These are phyloP conservation scores for Eragrostis nindensis DNA, from an alignment of 176 grass and related monocot genomes.

Conservation along the genomic window DNA sequence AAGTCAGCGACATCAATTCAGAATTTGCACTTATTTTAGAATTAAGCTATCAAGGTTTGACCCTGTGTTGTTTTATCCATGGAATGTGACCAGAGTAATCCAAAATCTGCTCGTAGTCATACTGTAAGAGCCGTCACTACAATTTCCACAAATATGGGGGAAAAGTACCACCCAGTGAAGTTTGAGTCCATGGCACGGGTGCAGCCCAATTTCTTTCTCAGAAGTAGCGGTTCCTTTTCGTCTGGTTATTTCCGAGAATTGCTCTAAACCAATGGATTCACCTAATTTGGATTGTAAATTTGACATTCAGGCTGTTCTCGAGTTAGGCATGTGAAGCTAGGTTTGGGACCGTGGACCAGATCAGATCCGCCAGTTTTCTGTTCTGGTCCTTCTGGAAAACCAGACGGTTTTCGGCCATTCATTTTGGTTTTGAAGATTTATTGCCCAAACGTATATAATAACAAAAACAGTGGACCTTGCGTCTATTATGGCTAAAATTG, in stretches of 20 bases:
- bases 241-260: neutral
- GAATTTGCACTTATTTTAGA: neutral
- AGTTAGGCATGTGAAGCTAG: neutral
- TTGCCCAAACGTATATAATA: neutral
- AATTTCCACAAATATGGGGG: neutral
- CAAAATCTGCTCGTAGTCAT: neutral
- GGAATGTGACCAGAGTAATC: neutral
- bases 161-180: neutral
- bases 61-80: slow-evolving; percentile 20
- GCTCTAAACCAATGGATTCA: neutral
- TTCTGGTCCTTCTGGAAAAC: neutral
- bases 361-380: neutral
- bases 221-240: neutral
- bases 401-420: neutral
- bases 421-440: neutral
- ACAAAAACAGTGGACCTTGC: neutral
- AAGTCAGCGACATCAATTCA: neutral
- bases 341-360: neutral
- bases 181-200: neutral
- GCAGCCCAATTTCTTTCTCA: neutral
- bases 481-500: neutral
- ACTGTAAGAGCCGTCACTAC: neutral
- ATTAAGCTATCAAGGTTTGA: neutral
- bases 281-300: slow-evolving; percentile 8
- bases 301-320: neutral